A percentile compares a stretch with the other conserved stretches of the same genome.
Evolutionary conservation across 768 basidiomycete genomes (phyloP).

Genomic region (Tubosaeta sp.): DNA sequence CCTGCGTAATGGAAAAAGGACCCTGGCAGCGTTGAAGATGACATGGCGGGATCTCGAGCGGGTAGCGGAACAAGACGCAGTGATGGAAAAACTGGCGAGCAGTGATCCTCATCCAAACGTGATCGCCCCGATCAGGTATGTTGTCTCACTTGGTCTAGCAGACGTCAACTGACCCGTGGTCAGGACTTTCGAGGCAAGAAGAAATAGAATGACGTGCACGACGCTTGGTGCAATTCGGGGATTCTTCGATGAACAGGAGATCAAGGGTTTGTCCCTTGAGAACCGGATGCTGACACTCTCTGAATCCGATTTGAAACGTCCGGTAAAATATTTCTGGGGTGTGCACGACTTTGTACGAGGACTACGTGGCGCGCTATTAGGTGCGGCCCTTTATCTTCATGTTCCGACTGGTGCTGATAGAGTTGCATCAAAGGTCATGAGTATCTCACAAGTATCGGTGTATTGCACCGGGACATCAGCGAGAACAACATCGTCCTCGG

Average conservation of each 20-base stretch:
- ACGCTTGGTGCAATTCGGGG: background rate
- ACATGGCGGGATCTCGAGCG: background rate
- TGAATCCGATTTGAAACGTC: background rate
- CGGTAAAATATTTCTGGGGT: background rate
- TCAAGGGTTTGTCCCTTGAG: background rate
- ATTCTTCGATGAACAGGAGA: background rate
- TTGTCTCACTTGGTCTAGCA: background rate
- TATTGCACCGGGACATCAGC: constrained; percentile 34
- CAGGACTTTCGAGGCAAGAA: background rate
- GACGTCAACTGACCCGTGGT: background rate
- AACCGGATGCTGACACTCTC: background rate
- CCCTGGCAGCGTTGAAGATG: background rate
- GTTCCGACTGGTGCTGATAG: background rate
- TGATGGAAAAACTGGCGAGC: background rate
- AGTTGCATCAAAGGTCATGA: constrained; percentile 6
- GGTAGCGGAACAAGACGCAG: background rate
- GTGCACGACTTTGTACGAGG: background rate
- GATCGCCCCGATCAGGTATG: background rate
- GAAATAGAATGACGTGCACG: background rate
- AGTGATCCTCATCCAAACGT: background rate
- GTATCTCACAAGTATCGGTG: constrained; percentile 11
- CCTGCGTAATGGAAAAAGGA: background rate
- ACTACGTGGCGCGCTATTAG: background rate
- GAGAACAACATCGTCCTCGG: constrained; percentile 33
- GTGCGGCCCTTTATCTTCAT: background rate